Base-by-base conservation (phyloP, 148 eudicot genomes). In the Salicornia ramosissima region DNA sequence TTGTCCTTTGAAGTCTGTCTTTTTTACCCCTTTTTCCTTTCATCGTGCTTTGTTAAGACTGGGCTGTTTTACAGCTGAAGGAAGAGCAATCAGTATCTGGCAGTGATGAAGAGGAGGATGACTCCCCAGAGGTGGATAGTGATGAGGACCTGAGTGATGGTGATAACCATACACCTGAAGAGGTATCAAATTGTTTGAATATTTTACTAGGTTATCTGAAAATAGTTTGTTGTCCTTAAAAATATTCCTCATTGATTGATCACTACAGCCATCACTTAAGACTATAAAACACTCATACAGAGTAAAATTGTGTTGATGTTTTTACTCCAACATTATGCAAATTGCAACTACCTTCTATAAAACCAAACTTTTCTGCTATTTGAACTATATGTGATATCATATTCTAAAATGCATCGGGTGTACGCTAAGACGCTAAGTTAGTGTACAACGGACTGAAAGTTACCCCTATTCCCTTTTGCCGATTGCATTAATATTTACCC, bases 91-190 rank as follows among this genome's bases (percentile, higher is more conserved):
- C 96, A 21, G 94, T 93, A 49, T 80, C 85, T 81, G 98, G 96
- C 33, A 93, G 96, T 64, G 98, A 93, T 74, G 98, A 90, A 81
- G 97, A 92, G 77, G 81, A 81, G 65, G 98, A 90, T 78, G 98
- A 88, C 58, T 80, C 85, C 21, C 82, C 81, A 59, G 91, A 84
- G 56, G 25, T 78, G 58, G 96, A 85, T 64, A 93, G 92, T 28
- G 98, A 92, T 75, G 98, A 90, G 75, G 98, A 93, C 73, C 65
- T 83, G 15, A 87, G 85, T 71, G 96, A 88, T 60, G 87, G 69
- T 57, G 77, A 54, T 46, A 78, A 83, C 71, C 83, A 81, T 63
- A 74, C 78, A 33, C 86, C 80, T 25, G 98, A 90, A 69, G 98
- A 93, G 95, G 98, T 93, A 88, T 50, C 33, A 25, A 67, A 24